phyloP scores from a whole-genome alignment of 2,329 filamentous ascomycete species.

The Diaporthe helianthi region DNA sequence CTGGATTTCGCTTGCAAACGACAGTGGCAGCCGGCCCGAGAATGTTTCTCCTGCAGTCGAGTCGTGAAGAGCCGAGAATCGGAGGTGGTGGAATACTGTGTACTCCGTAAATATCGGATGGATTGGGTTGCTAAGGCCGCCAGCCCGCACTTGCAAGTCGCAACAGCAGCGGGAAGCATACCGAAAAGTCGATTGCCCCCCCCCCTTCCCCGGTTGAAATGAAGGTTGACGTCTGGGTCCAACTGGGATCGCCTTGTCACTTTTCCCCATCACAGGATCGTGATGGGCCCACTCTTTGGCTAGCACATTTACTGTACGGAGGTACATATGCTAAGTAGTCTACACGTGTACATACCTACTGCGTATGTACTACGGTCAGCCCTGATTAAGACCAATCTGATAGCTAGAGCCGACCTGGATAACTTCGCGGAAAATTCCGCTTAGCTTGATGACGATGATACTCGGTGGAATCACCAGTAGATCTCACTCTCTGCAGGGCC shows the following conservation, averaged over 20 bases:
- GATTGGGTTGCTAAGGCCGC: not conserved
- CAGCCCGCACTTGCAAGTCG: too few species aligned
- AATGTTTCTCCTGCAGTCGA: not conserved
- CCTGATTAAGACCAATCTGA: not conserved
- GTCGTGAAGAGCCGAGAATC: constrained; percentile 13
- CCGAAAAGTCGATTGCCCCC: not conserved
- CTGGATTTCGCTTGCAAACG: too few species aligned
- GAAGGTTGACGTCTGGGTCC: constrained; percentile 11
- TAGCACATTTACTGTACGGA: too few species aligned
- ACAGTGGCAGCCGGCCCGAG: constrained; percentile 22
- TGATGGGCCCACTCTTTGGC: constrained; percentile 6
- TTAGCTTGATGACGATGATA: constrained; percentile 16
- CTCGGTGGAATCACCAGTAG: constrained; percentile 1
- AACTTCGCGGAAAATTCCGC: not conserved
- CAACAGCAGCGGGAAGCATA: constrained; percentile 1
- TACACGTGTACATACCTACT: too few species aligned
- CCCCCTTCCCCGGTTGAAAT: not conserved
- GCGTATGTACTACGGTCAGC: constrained; percentile 22
- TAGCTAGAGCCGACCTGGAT: not conserved
- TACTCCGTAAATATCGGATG: constrained; percentile 6
- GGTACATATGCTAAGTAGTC: too few species aligned
- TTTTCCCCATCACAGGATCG: not conserved
- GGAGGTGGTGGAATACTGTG: constrained; percentile 9
- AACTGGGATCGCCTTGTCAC: constrained; percentile 10
- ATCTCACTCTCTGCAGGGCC: not conserved